Percentiles rank a stretch among this genome's conserved stretches.
These are phyloP conservation scores for Pichia sp. DNA, from an alignment of 1,139 yeast genomes.

Conservation along the genomic window DNA sequence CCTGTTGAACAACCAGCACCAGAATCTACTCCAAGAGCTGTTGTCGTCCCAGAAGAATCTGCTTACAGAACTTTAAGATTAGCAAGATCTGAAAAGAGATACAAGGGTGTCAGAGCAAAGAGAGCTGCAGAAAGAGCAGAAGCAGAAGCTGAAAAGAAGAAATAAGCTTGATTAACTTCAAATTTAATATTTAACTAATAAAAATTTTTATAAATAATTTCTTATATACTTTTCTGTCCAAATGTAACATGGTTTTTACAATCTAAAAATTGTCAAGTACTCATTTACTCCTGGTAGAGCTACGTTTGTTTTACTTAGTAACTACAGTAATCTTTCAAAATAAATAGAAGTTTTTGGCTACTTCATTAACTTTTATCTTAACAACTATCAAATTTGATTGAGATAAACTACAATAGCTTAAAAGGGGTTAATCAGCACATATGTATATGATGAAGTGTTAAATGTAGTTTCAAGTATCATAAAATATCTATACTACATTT, in stretches of 20 bases:
- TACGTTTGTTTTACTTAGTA: no score
- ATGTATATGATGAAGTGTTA: no score
- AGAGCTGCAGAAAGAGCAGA: slow-evolving; percentile 95
- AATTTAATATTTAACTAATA: neutral
- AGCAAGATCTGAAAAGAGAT: slow-evolving; percentile 91
- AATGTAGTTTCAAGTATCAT: no score
- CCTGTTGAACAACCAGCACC: slow-evolving; percentile 77
- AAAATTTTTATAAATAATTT: slow-evolving; percentile 1
- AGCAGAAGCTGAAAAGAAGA: slow-evolving; percentile 99
- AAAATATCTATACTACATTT: no score
- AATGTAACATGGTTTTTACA: slow-evolving; percentile 1
- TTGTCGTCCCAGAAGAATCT: slow-evolving; percentile 74
- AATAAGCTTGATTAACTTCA: slow-evolving; percentile 41
- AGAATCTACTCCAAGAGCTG: slow-evolving; percentile 85
- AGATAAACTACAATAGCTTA: no score
- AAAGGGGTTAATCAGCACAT: no score
- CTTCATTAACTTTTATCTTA: no score
- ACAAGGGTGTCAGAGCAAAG: slow-evolving; percentile 95
- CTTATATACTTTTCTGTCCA: slow-evolving; percentile 3
- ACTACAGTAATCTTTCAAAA: no score
- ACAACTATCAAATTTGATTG: no score
- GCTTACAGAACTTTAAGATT: slow-evolving; percentile 95
- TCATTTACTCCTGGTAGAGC: neutral
- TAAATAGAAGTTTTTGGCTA: no score
- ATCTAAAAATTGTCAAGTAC: slow-evolving; percentile 1